Evolutionary conservation across 257 asterid species (phyloP), one percentile per base, ranked within the genome.

Genomic region (Craterostigma plantagineum): DNA sequence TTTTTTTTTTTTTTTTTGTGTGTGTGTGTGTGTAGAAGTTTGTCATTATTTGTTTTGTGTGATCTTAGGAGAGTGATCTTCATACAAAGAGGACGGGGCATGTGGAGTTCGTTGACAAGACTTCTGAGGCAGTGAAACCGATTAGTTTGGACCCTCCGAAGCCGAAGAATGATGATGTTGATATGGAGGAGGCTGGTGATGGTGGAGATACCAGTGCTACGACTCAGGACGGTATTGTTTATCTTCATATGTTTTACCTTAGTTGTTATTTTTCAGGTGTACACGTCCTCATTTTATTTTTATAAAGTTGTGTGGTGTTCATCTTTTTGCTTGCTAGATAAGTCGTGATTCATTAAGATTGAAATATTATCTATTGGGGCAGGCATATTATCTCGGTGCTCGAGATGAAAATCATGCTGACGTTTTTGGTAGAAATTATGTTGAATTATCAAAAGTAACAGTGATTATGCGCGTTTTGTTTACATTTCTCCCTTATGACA

Each of bases 51-150:
- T 23, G 30, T 23, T 23, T 43, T 10, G 4, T 7, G 4, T 43
- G 48, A 15, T 34, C 18, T 43, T 57, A 90, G 99, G 99, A 90
- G 77, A 70, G 63, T 49, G 94, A 83, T 75, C 47, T 90, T 55
- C 99, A 90, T 47, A 79, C 81, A 15, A 83, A 83, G 75, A 81
- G 99, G 77, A 77, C 99, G 14, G 95, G 99, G 33, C 99, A 90
- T 59, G 53, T 54, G 9, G 90, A 80, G 51, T 90, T 83, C 59
- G 72, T 56, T 57, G 99, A 90, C 69, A 90, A 75, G 77, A 90
- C 99, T 17, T 69, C 75, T 11, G 99, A 90, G 69, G 53, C 74
- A 10, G 75, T 61, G 18, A 70, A 71, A 46, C 95, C 93, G 16
- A 79, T 90, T 56, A 90, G 76, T 59, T 65, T 90, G 79, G 91